Base-by-base conservation (phyloP, 1,284 basidiomycete species). In the Pholiota adiposa region DNA sequence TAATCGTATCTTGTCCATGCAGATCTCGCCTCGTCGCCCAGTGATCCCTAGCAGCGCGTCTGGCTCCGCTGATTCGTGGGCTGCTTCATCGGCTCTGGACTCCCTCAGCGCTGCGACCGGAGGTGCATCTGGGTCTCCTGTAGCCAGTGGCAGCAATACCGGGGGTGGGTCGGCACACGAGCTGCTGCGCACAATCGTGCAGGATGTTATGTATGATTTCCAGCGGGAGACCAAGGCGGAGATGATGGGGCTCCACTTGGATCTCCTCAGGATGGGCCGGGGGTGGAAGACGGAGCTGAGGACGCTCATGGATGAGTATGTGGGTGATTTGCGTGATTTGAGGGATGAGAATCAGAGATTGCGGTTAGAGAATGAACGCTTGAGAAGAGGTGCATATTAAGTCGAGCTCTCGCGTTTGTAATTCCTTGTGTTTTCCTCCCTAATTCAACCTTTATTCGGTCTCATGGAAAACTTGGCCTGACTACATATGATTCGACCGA, bases 171-270 rank as follows among this genome's bases (percentile, higher is more conserved):
- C 80, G 9, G 83, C 87, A 31, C 86, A 89, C 56, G 84, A 88
- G 48, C 77, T 91, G 36, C 70, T 91, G 61, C 82, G 84, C 53
- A 79, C 77, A 31, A 82, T 90, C 56, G 80, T 91, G 58, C 79
- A 81, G 48, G 88, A 90, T 60, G 86, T 85, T 57, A 84, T 91
- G 83, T 83, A 80, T 63, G 89, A 91, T 65, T 88, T 84, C 67
- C 86, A 86, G 67, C 78, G 80, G 63, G 88, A 91, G 71, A 84
- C 83, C 29, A 81, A 82, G 66, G 76, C 81, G 27, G 86, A 90
- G 75, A 83, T 91, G 80, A 79, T 82, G 67, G 87, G 87, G 4
- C 71, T 92, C 60, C 90, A 92, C 71, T 67, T 92, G 63, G 89
- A 92, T 68, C 67, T 92, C 57, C 76, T 92, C 29, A 77, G 82